Percentiles rank a stretch among this genome's conserved stretches.
These are phyloP conservation scores for Terana coerulea DNA, from an alignment of 768 basidiomycete genomes.

Conservation along the genomic window DNA sequence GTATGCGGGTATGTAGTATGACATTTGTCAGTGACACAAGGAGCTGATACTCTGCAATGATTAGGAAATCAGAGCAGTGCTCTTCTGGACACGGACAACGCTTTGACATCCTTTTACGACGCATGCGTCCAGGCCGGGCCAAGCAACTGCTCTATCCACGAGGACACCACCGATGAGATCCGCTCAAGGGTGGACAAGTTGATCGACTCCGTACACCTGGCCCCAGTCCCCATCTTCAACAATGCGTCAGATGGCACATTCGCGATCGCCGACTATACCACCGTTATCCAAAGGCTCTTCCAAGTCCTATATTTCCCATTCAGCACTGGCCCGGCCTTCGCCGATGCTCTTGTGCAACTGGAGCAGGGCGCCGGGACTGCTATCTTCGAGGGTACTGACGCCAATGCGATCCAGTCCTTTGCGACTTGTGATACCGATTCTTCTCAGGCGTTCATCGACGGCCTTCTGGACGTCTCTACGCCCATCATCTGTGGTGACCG, in stretches of 20 bases:
- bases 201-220: no score
- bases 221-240: constrained; percentile 10
- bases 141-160: constrained; percentile 20
- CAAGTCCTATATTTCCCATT: background rate
- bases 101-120: constrained; percentile 18
- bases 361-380: background rate
- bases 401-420: background rate
- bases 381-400: background rate
- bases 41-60: no score
- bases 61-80: background rate
- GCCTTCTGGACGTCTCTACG: background rate
- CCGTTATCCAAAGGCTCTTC: background rate
- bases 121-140: constrained; percentile 16
- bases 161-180: constrained; percentile 15
- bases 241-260: background rate
- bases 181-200: constrained; percentile 8
- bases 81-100: constrained; percentile 20
- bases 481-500: background rate
- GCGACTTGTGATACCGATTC: background rate
- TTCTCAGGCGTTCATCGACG: background rate
- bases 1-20: constrained; percentile 15
- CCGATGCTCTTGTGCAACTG: background rate
- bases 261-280: background rate
- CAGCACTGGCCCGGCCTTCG: background rate
- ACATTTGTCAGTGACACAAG: no score